phyloP scores from a whole-genome alignment of 148 eudicot species.

The Rheum nobile region DNA sequence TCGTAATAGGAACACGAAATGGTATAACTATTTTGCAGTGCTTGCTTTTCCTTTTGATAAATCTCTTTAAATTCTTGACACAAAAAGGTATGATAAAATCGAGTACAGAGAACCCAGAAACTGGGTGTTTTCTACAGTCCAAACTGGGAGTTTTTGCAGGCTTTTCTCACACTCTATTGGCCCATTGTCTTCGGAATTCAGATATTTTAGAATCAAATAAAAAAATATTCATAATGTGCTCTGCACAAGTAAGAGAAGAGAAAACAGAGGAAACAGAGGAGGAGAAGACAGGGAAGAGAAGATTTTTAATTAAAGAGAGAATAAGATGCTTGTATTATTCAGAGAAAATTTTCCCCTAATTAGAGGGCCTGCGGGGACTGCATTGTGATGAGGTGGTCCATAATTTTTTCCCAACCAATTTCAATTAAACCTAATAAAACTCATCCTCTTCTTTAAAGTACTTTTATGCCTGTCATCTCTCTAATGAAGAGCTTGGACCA shows the following conservation, averaged over 20 bases:
- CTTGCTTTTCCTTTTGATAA: too few relatives aligned
- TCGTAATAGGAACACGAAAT: neutral
- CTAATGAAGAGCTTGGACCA: neutral
- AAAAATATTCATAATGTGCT: neutral
- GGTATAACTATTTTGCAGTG: too few relatives aligned
- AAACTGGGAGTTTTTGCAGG: constrained; percentile 5
- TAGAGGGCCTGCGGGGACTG: constrained; percentile 4
- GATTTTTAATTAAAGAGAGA: neutral
- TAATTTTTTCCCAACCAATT: neutral
- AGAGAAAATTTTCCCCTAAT: constrained; percentile 3
- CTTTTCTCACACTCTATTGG: neutral
- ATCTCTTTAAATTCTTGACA: too few relatives aligned
- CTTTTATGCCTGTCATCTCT: neutral
- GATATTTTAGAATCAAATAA: neutral
- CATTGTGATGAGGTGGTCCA: constrained; percentile 4
- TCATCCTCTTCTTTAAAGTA: neutral
- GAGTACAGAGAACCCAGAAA: constrained; percentile 3
- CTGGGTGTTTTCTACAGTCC: neutral
- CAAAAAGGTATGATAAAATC: too few relatives aligned
- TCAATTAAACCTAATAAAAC: neutral
- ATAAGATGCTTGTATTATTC: constrained; percentile 1
- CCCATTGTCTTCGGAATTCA: neutral
- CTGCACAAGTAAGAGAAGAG: neutral
- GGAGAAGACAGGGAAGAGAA: neutral
- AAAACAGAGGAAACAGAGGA: neutral